A percentile compares a stretch with the other conserved stretches of the same genome.
These are phyloP conservation scores for Chrysosporium queenslandicum DNA, from an alignment of 2,329 filamentous ascomycete genomes.

Conservation along the genomic window DNA sequence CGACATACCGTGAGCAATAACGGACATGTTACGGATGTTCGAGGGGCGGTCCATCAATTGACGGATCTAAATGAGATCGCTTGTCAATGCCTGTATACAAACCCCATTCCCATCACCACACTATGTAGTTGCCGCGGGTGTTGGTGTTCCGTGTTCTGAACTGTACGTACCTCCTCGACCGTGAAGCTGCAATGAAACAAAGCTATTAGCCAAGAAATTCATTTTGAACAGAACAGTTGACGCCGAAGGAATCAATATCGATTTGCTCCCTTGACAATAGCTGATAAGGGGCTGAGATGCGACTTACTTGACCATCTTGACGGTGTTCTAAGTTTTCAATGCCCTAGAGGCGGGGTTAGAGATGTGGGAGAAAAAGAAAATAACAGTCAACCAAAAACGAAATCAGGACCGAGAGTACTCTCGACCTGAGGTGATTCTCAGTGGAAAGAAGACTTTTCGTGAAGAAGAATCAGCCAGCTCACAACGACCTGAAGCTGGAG, in stretches of 20 bases:
- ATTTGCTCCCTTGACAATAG: background rate
- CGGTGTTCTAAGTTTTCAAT: constrained; percentile 47
- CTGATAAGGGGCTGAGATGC: constrained; percentile 4
- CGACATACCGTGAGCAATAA: constrained; percentile 84
- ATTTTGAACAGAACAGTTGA: background rate
- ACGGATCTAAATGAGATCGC: constrained; percentile 32
- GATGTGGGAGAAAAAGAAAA: constrained; percentile 23
- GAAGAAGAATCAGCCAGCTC: constrained; percentile 21
- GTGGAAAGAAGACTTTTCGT: constrained; percentile 11
- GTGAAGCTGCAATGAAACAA: constrained; percentile 64
- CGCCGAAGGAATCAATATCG: constrained; percentile 10
- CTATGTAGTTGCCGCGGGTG: constrained; percentile 2
- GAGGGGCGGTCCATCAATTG: constrained; percentile 42
- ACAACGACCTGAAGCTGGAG: constrained; percentile 21
- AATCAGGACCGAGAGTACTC: constrained; percentile 37
- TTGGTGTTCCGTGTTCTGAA: constrained; percentile 9
- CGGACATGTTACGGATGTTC: constrained; percentile 91
- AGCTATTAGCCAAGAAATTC: constrained; percentile 25
- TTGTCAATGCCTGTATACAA: constrained; percentile 18
- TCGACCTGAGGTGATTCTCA: constrained; percentile 30
- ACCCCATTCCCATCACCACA: background rate
- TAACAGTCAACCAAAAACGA: constrained; percentile 26
- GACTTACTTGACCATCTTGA: constrained; percentile 99
- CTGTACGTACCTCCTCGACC: constrained; percentile 66
- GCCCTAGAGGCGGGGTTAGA: constrained; percentile 35